A percentile compares a stretch with the other conserved stretches of the same genome.
phyloP scores from a whole-genome alignment of 345 rosid species.

The Hirschfeldia incana region DNA sequence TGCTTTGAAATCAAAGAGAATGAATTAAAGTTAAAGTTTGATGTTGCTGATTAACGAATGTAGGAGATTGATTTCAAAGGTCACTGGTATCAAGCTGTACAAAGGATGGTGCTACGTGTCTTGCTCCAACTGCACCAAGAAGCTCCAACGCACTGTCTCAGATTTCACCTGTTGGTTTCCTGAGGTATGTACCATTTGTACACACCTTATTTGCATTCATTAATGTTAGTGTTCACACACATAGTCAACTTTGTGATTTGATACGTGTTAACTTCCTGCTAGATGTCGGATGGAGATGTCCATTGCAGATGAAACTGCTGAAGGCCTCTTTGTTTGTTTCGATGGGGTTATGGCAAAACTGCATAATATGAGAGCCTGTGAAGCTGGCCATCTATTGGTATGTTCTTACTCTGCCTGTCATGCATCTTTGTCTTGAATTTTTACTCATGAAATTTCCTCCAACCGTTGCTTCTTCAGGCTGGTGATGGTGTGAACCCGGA shows the following conservation, averaged over 20 bases:
- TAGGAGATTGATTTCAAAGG: not conserved
- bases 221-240: not conserved
- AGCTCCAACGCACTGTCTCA: not conserved
- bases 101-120: not conserved
- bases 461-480: not conserved
- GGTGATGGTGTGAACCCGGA: not conserved
- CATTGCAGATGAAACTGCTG: not conserved
- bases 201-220: not conserved
- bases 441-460: not conserved
- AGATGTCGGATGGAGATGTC: not conserved
- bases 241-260: not conserved
- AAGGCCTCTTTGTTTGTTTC: not conserved
- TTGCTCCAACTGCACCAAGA: not conserved
- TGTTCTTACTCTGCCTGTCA: not conserved
- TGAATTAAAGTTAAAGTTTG: not conserved
- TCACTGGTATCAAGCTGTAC: not conserved
- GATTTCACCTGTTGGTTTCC: not conserved
- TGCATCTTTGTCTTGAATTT: not conserved
- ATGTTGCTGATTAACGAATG: not conserved
- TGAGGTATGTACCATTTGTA: not conserved
- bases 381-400: not conserved
- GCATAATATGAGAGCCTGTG: not conserved
- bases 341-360: not conserved
- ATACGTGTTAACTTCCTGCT: not conserved
- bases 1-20: not conserved